Conservation (phyloP, 352 stramenopile genomes). For the Phytophthora citricola region DNA sequence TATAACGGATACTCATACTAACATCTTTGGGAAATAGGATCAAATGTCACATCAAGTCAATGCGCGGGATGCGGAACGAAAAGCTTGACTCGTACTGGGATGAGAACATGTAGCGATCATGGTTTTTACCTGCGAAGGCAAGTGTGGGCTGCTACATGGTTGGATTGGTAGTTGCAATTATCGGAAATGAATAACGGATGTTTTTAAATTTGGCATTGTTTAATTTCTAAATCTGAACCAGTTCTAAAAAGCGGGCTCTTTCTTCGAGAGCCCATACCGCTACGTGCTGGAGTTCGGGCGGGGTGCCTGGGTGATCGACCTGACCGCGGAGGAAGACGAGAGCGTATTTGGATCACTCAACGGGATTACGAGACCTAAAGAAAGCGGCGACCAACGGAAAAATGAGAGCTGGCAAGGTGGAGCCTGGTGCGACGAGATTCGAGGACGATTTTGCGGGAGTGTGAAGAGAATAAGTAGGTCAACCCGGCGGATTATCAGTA, state of each 20-base stretch:
- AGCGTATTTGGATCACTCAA: too few relatives aligned
- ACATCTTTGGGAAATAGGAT: background rate
- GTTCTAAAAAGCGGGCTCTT: conserved; percentile 2
- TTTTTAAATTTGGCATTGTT: background rate
- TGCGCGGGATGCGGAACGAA: conserved; percentile 1
- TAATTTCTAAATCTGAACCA: background rate
- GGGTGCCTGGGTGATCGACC: too few relatives aligned
- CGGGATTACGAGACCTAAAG: too few relatives aligned
- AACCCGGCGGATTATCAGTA: too few relatives aligned
- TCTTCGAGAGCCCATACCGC: background rate
- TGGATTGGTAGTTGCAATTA: conserved; percentile 9
- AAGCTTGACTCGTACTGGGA: conserved; percentile 8
- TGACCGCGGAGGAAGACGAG: too few relatives aligned
- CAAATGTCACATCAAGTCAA: conserved; percentile 22
- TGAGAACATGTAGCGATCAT: conserved; percentile 22
- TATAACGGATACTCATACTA: background rate
- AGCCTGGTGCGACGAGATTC: too few relatives aligned
- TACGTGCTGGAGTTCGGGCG: too few relatives aligned
- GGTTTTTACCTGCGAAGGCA: conserved; percentile 5
- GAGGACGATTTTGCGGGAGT: too few relatives aligned
- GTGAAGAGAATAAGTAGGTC: too few relatives aligned
- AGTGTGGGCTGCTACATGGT: conserved; percentile 5
- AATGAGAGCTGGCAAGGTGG: too few relatives aligned
- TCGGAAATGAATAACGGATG: conserved; percentile 3
- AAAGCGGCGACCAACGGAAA: too few relatives aligned